phyloP scores from a whole-genome alignment of 306 rosid species.

The Ziziphus jujuba region DNA sequence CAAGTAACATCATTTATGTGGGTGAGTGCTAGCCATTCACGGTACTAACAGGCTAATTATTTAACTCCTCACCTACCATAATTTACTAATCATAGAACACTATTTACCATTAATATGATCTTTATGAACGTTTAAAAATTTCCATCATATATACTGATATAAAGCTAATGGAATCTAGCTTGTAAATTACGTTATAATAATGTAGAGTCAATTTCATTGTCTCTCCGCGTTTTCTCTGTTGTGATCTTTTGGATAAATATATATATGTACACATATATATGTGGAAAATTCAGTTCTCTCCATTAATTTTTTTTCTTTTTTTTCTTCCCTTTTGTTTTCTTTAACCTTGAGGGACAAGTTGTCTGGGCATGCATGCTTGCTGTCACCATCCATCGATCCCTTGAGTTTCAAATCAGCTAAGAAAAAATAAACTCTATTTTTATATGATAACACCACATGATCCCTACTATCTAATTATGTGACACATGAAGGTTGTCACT shows the following conservation, averaged over 20 bases:
- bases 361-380: slow-evolving; percentile 5
- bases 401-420: not conserved
- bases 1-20: not conserved
- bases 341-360: slow-evolving; percentile 13
- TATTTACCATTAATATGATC: no score
- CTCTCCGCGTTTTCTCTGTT: not conserved
- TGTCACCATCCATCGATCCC: slow-evolving; percentile 10
- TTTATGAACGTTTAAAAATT: no score
- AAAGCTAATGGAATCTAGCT: no score
- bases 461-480: no score
- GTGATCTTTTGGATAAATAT: not conserved
- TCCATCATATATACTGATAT: no score
- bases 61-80: not conserved
- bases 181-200: not conserved
- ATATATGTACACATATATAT: no score
- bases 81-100: not conserved
- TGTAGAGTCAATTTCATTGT: not conserved
- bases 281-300: not conserved
- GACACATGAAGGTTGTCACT: no score
- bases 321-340: no score
- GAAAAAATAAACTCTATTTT: not conserved
- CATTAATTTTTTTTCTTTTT: no score
- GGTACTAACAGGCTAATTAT: not conserved
- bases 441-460: no score
- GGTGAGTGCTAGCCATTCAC: not conserved